Percentiles rank a stretch among this genome's conserved stretches.
phyloP scores from a whole-genome alignment of 75 land plant species.

The Ceratopteris richardii region DNA sequence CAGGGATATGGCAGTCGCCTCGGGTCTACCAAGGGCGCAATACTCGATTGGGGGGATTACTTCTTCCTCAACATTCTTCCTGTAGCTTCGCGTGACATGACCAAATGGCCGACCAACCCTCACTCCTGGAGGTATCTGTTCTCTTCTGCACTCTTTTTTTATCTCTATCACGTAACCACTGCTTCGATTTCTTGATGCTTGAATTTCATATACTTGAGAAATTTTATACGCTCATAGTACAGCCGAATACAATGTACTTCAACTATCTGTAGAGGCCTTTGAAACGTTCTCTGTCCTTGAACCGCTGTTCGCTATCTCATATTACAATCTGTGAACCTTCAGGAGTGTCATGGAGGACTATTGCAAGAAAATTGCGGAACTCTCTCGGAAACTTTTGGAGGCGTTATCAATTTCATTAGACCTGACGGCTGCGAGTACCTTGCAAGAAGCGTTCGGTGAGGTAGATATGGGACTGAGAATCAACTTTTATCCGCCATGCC shows the following conservation, averaged over 20 bases:
- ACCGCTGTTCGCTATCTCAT: not conserved
- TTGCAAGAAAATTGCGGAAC: conserved; percentile 12
- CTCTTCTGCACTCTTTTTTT: too few relatives aligned
- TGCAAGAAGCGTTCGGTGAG: conserved; percentile 6
- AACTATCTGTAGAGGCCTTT: too few relatives aligned
- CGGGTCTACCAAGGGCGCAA: conserved; percentile 10
- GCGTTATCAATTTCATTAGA: conserved; percentile 22
- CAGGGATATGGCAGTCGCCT: conserved; percentile 43
- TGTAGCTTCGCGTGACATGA: conserved; percentile 11
- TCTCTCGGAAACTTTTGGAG: conserved; percentile 15
- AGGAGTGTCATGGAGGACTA: conserved; percentile 37
- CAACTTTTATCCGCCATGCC: conserved; percentile 60
- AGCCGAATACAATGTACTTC: too few relatives aligned
- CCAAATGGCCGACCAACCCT: conserved; percentile 32
- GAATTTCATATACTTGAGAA: not conserved
- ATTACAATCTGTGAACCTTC: not conserved
- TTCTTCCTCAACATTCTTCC: conserved; percentile 27
- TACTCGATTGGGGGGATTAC: conserved; percentile 26
- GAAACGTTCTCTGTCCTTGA: not conserved
- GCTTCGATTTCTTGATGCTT: too few relatives aligned
- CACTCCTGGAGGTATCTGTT: conserved; percentile 27
- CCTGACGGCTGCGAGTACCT: conserved; percentile 9
- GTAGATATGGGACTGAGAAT: conserved; percentile 34
- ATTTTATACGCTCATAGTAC: too few relatives aligned
- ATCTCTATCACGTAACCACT: too few relatives aligned